Evolutionary conservation across 1,284 basidiomycete species (phyloP), one percentile per base, ranked within the genome.

Genomic region (Sphagnurus paluster): DNA sequence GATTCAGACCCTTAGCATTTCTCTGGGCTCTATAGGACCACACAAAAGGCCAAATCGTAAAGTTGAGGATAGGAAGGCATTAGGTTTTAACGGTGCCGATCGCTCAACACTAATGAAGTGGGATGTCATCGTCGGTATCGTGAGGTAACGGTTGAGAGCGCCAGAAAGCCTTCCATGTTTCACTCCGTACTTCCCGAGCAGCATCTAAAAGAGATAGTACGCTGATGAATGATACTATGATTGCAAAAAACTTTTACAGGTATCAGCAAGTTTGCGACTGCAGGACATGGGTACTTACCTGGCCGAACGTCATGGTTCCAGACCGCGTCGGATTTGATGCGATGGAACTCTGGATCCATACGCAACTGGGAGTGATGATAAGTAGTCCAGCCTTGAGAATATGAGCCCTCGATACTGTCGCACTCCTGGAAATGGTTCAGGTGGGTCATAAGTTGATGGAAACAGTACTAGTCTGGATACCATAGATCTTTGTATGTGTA

Each of bases 321-420:
- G 40, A 25, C n/a, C 6, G 21, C 13, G 16, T 48, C 7, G 36
- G 24, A 14, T 43, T 43, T 3, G 29, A 39, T 11, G 33, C 11
- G 11, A 43, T 21, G 2, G 40, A 42, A 21, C 40, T 42, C 21
- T 48, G 46, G n/a, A 48, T 42, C 40, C 41, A 39, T 8, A 34
- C 8, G 3, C 8, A 35, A 24, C 42, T 39, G 11, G 40, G 40
- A 17, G 36, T 25, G 8, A 42, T 32, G 11, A 48, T 10, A 14
- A 48, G 24, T 13, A 48, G 11, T 13, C 14, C 11, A 6, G 39
- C 39, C 36, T 47, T 47, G 14, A 47, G 34, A 14, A 43, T 35
- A 17, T 43, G 34, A 17, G 40, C 40, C 20, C 36, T 42, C 20
- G 20, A 20, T n/a, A 33, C 28, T 13, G 29, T 38, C 6, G 20